Base-by-base conservation (phyloP, 345 rosid species). In the Eucalyptus melliodora region DNA sequence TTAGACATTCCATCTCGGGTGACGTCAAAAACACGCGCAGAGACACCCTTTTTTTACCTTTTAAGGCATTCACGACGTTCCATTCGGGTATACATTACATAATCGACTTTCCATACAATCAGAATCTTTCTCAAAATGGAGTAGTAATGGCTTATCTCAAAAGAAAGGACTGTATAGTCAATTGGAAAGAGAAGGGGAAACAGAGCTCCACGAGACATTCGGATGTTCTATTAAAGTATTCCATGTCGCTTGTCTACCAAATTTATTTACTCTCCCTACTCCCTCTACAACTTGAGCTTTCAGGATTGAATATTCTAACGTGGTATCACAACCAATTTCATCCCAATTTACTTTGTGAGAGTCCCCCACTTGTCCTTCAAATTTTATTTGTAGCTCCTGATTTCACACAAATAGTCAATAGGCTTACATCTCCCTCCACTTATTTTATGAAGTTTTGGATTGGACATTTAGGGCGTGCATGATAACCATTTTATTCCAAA, bases 231-330 rank as follows among this genome's bases (percentile, higher is more conserved):
- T 37, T 72, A 37, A 72, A 37, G 8, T 11, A 37, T 37, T 23
- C 8, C 8, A 9, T 37, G 4, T 37, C 1, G 8, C 83, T 37
- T 37, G 14, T 72, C 8, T 37, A 72, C 5, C 0, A 1, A 0
- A 72, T 72, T 21, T 37, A 72, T 37, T 31, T 34, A 7, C 45
- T 37, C 15, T 72, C 26, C 45, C 2, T 72, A 5, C 45, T 37
- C 15, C 27, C 45, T 37, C 45, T 37, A 21, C 2, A 3, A 12
- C 8, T 37, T 72, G 12, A 19, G 27, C 26, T 37, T 72, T 65
- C 0, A 1, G 3, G 23, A 37, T 37, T 37, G 8, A 0, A 72
- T 72, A 72, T 37, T 19, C 0, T 37, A 72, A 17, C 13, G 10
- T 37, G 3, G 27, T 72, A 72, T 37, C 13, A 34, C 14, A 34